These are phyloP conservation scores for Pythium grandisporangium DNA, from an alignment of 352 stramenopile species.

Conservation along the genomic window DNA sequence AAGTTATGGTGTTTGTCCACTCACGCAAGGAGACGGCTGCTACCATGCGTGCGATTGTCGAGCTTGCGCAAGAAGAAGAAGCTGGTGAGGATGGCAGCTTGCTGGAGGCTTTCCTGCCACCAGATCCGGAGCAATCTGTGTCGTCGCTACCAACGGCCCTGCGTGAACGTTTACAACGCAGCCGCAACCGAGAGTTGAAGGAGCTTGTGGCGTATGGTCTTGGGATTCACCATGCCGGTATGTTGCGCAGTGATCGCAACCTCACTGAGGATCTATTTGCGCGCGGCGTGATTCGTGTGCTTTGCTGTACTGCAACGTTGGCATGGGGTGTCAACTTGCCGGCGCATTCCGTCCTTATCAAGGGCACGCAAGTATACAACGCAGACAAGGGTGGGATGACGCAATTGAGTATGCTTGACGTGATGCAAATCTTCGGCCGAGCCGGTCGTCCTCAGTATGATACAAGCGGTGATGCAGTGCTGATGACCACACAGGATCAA, in stretches of 20 bases:
- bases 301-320: slow-evolving; percentile 98
- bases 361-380: slow-evolving; percentile 99
- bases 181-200: slow-evolving; percentile 92
- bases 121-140: slow-evolving; percentile 23
- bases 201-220: slow-evolving; percentile 92
- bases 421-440: slow-evolving; percentile 99
- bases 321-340: slow-evolving; percentile 99
- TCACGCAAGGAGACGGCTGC: slow-evolving; percentile 96
- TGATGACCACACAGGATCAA: slow-evolving; percentile 97
- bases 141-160: slow-evolving; percentile 38
- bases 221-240: slow-evolving; percentile 98
- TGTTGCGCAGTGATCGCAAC: slow-evolving; percentile 92
- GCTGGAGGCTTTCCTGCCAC: slow-evolving; percentile 52
- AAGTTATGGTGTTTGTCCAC: slow-evolving; percentile 99
- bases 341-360: slow-evolving; percentile 98
- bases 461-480: slow-evolving; percentile 95
- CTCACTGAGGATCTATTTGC: slow-evolving; percentile 98
- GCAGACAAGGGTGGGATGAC: slow-evolving; percentile 97
- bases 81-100: slow-evolving; percentile 39
- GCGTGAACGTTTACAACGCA: slow-evolving; percentile 84
- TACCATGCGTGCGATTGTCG: slow-evolving; percentile 90
- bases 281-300: slow-evolving; percentile 93
- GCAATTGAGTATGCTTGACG: slow-evolving; percentile 97
- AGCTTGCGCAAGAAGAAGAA: slow-evolving; percentile 74
- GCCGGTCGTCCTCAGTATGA: slow-evolving; percentile 99